phyloP scores from a whole-genome alignment of 2,329 filamentous ascomycete species.

The Zymoseptoria ardabiliae region DNA sequence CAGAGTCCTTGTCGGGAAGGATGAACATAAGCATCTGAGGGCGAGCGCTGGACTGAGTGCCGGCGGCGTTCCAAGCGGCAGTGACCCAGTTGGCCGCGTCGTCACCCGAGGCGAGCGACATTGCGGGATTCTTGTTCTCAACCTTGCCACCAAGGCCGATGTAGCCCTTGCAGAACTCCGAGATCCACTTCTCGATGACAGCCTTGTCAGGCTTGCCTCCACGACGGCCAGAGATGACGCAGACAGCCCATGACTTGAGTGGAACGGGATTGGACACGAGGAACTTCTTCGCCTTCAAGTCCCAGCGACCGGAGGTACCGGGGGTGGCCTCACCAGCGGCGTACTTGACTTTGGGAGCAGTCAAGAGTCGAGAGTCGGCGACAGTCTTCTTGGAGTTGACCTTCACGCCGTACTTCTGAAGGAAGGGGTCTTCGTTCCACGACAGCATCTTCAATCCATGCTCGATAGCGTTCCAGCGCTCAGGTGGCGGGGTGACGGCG shows the following conservation, averaged over 20 bases:
- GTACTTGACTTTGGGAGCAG: slow-evolving; percentile 65
- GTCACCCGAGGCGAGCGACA: slow-evolving; percentile 30
- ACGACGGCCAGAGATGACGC: slow-evolving; percentile 55
- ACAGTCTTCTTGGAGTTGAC: slow-evolving; percentile 58
- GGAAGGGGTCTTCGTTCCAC: slow-evolving; percentile 61
- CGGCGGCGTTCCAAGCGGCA: slow-evolving; percentile 47
- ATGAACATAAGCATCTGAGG: slow-evolving; percentile 78
- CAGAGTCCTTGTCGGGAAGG: slow-evolving; percentile 61
- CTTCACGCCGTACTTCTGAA: slow-evolving; percentile 65
- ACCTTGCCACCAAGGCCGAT: slow-evolving; percentile 54
- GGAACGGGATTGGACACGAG: slow-evolving; percentile 50
- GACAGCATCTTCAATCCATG: slow-evolving; percentile 59
- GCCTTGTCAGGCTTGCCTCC: slow-evolving; percentile 35
- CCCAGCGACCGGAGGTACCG: slow-evolving; percentile 69
- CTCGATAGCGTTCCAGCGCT: slow-evolving; percentile 63
- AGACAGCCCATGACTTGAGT: slow-evolving; percentile 69
- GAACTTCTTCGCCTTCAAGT: slow-evolving; percentile 76
- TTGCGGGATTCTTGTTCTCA: slow-evolving; percentile 38
- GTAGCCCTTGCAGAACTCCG: slow-evolving; percentile 56
- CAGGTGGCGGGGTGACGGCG: slow-evolving; percentile 67
- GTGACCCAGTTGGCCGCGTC: slow-evolving; percentile 29
- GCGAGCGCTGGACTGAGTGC: slow-evolving; percentile 45
- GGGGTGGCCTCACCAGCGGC: slow-evolving; percentile 49
- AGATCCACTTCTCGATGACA: slow-evolving; percentile 47
- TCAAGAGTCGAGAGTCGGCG: slow-evolving; percentile 61